Percentiles rank a stretch among this genome's conserved stretches.
Conservation (phyloP, 2,329 filamentous ascomycete genomes). For the Diplodia mutila region DNA sequence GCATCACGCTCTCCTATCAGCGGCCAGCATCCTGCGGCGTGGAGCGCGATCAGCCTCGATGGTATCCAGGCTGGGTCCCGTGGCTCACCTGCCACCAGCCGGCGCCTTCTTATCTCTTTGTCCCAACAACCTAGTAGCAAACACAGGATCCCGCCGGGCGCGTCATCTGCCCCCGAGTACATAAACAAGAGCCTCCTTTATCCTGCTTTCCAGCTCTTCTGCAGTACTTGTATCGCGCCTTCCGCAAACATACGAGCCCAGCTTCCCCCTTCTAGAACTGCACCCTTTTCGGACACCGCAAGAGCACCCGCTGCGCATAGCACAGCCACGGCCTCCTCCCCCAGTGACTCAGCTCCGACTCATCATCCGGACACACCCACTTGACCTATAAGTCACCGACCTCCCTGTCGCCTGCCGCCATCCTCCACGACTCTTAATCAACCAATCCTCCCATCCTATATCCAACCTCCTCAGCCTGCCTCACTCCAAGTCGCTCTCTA, state of each 20-base stretch:
- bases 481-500: constrained; percentile 28
- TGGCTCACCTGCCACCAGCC: constrained; percentile 22
- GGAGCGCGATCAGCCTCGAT: constrained; percentile 3
- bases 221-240: background rate
- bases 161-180: constrained; percentile 21
- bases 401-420: constrained; percentile 12
- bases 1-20: constrained; percentile 24
- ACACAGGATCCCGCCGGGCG: background rate
- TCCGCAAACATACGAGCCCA: constrained; percentile 5
- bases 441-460: constrained; percentile 19
- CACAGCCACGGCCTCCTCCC: constrained; percentile 22
- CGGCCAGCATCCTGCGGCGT: constrained; percentile 13
- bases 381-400: constrained; percentile 20
- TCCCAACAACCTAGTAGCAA: constrained; percentile 22
- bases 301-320: constrained; percentile 20
- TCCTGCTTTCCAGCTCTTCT: background rate
- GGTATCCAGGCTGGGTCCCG: constrained; percentile 19
- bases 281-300: constrained; percentile 23
- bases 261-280: constrained; percentile 12
- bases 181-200: constrained; percentile 26
- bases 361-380: constrained; percentile 25
- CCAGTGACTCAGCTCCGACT: constrained; percentile 27
- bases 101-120: constrained; percentile 22
- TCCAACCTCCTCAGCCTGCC: constrained; percentile 26
- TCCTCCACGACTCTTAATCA: constrained; percentile 19